These are phyloP conservation scores for Monilinia polystroma DNA, from an alignment of 2,329 filamentous ascomycete genomes.

Conservation along the genomic window DNA sequence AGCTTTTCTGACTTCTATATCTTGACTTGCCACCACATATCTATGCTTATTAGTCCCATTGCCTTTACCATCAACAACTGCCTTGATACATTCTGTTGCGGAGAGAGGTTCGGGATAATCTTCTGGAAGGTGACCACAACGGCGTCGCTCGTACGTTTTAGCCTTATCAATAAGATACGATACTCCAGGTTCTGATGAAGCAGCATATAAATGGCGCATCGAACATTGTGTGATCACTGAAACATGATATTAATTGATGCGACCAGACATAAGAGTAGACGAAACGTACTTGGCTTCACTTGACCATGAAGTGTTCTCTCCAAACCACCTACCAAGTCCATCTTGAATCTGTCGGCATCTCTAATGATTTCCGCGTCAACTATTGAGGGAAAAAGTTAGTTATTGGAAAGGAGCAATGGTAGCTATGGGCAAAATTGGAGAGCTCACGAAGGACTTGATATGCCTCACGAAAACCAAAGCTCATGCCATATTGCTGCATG, in stretches of 20 bases:
- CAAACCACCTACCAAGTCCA: conserved; percentile 77
- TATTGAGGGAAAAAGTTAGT: conserved; percentile 37
- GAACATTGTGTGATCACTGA: conserved; percentile 78
- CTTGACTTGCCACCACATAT: conserved; percentile 76
- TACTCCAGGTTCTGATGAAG: conserved; percentile 54
- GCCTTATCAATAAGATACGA: conserved; percentile 64
- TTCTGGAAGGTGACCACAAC: conserved; percentile 75
- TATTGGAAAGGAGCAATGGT: conserved; percentile 14
- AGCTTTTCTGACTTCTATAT: conserved; percentile 58
- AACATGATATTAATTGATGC: conserved; percentile 20
- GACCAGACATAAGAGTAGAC: background rate
- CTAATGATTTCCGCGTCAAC: conserved; percentile 83
- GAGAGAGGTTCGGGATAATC: conserved; percentile 69
- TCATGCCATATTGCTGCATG: conserved; percentile 86
- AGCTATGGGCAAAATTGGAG: conserved; percentile 20
- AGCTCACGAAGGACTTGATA: conserved; percentile 78
- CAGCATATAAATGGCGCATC: conserved; percentile 73
- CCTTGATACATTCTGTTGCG: conserved; percentile 66
- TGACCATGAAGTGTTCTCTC: conserved; percentile 83
- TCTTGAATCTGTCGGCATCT: conserved; percentile 80
- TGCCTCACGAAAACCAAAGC: conserved; percentile 87
- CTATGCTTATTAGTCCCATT: conserved; percentile 72
- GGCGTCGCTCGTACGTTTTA: conserved; percentile 71
- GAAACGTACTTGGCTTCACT: conserved; percentile 70
- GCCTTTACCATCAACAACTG: conserved; percentile 76